Evolutionary conservation across 768 basidiomycete genomes (phyloP).

Genomic region (Cystobasidium tubakii): DNA sequence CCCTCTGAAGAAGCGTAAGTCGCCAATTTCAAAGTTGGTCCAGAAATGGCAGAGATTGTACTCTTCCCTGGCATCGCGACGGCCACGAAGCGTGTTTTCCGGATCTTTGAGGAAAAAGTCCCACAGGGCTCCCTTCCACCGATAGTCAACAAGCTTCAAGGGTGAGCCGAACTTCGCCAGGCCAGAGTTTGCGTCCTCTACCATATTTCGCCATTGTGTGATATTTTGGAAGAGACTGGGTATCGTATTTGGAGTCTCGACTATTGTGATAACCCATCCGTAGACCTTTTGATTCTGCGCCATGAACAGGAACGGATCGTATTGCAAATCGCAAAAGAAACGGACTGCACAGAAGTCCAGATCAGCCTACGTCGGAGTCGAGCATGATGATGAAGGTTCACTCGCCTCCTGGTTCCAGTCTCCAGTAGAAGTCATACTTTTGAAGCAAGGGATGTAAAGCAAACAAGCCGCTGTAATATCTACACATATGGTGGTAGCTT

Average conservation of each 20-base stretch:
- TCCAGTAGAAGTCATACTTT: conserved; percentile 81
- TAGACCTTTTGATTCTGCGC: conserved; percentile 76
- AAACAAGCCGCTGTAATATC: conserved; percentile 65
- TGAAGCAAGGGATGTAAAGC: conserved; percentile 71
- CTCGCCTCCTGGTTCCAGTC: conserved; percentile 58
- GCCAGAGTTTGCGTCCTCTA: not conserved
- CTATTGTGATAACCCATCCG: conserved; percentile 71
- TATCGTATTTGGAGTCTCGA: conserved; percentile 52
- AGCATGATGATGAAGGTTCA: not conserved
- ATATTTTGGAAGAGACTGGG: conserved; percentile 20
- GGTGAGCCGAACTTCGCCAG: not conserved
- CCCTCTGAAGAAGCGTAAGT: conserved; percentile 75
- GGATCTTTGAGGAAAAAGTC: conserved; percentile 20
- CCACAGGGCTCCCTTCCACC: not conserved
- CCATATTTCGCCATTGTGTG: conserved; percentile 5
- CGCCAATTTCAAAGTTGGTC: conserved; percentile 89
- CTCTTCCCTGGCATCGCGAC: not conserved
- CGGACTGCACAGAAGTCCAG: not conserved
- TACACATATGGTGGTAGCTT: conserved; percentile 43
- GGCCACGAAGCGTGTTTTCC: not conserved
- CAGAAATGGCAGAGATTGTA: conserved; percentile 54
- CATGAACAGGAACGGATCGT: conserved; percentile 67
- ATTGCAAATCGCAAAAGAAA: conserved; percentile 71
- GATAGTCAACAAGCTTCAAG: conserved; percentile 11
- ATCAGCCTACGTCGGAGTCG: not conserved